Percentiles rank a stretch among this genome's conserved stretches.
Conservation (phyloP, 2,329 filamentous ascomycete genomes). For the Colletotrichum sp. region DNA sequence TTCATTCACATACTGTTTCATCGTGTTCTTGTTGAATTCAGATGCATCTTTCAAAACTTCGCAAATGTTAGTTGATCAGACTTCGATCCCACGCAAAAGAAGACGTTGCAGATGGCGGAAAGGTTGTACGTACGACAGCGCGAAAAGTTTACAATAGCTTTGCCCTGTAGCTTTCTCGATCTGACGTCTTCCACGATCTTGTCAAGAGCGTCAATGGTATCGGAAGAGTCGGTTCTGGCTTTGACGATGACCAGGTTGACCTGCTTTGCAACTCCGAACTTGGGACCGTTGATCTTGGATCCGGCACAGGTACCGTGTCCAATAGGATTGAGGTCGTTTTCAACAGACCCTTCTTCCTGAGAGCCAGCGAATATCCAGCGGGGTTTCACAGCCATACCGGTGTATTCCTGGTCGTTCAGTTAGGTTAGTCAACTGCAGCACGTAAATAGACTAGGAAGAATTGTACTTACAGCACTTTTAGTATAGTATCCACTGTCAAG, state of each 20-base stretch:
- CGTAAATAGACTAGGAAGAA: fast-evolving
- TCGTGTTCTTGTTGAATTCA: fast-evolving
- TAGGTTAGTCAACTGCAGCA: not conserved
- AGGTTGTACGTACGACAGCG: not conserved
- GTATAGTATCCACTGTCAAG: not conserved
- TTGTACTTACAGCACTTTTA: not conserved
- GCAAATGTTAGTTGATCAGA: fast-evolving
- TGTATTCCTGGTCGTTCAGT: not conserved
- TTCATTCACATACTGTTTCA: not conserved
- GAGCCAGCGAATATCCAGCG: not conserved
- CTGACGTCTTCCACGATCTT: not conserved
- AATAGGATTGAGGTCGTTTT: not conserved
- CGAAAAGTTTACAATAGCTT: not conserved
- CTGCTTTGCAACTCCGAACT: not conserved
- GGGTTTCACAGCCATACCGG: not conserved
- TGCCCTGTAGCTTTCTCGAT: not conserved
- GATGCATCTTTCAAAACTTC: fast-evolving
- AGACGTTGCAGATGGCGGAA: not conserved
- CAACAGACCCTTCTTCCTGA: not conserved
- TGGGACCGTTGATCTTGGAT: not conserved
- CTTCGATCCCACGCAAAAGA: fast-evolving
- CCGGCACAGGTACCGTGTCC: not conserved
- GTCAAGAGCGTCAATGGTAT: not conserved
- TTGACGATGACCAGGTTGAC: not conserved
- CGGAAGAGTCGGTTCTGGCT: not conserved